A percentile compares a stretch with the other conserved stretches of the same genome.
phyloP scores from a whole-genome alignment of 1,284 basidiomycete species.

The Pascua sp. region DNA sequence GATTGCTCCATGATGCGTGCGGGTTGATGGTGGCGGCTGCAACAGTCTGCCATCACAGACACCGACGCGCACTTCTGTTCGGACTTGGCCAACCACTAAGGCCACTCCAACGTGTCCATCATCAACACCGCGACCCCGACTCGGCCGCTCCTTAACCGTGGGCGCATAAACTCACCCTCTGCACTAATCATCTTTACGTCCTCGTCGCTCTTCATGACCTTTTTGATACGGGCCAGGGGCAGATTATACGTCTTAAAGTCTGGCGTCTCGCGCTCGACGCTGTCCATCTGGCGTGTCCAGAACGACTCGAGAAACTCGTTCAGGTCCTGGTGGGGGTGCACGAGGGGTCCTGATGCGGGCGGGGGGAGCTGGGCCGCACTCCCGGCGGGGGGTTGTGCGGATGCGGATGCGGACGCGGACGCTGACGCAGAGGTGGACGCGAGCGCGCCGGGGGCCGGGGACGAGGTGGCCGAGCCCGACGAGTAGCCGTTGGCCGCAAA shows the following conservation, averaged over 20 bases:
- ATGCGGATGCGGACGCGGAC: background rate
- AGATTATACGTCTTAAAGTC: conserved; percentile 45
- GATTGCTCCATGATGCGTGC: too few species aligned
- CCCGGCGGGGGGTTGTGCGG: background rate
- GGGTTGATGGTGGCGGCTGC: too few species aligned
- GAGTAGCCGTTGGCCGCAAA: conserved; percentile 16
- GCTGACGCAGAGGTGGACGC: background rate
- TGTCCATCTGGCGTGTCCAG: conserved; percentile 49
- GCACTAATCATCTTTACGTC: conserved; percentile 98
- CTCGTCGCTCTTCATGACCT: conserved; percentile 97
- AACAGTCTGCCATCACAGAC: too few species aligned
- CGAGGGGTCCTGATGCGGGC: conserved; percentile 26
- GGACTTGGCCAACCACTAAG: too few species aligned
- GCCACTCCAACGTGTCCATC: too few species aligned
- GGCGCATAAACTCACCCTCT: conserved; percentile 61
- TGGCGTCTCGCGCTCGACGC: conserved; percentile 42
- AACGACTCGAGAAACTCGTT: conserved; percentile 46
- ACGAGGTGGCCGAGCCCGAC: conserved; percentile 53
- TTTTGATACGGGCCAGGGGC: conserved; percentile 81
- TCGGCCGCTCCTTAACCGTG: too few species aligned
- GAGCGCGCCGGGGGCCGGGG: conserved; percentile 61
- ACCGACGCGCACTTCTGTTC: too few species aligned
- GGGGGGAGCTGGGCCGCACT: background rate
- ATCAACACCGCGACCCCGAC: background rate
- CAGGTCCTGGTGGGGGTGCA: conserved; percentile 43